Conservation (phyloP, 805 yeast species). For the Candida vartiovaarae region DNA sequence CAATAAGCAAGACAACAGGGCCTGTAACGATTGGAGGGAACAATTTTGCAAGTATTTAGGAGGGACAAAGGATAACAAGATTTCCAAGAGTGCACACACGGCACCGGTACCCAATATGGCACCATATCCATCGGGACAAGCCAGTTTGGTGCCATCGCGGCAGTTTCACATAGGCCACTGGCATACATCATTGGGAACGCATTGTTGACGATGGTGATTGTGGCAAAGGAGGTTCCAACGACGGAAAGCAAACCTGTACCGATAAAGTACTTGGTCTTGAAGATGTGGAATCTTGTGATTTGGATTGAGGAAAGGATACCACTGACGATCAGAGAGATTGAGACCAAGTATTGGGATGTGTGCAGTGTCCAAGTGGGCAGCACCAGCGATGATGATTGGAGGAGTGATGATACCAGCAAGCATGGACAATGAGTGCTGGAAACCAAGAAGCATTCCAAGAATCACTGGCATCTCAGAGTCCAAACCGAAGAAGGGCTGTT, state of each 20-base stretch:
- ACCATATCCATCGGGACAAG: constrained; percentile 92
- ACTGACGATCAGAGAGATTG: constrained; percentile 64
- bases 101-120: constrained; percentile 77
- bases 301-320: constrained; percentile 68
- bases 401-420: constrained; percentile 87
- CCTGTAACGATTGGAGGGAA: constrained; percentile 93
- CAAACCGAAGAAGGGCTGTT: constrained; percentile 79
- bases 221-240: constrained; percentile 87
- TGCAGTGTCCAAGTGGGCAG: constrained; percentile 49
- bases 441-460: constrained; percentile 69
- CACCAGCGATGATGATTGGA: constrained; percentile 60
- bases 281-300: constrained; percentile 74
- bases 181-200: constrained; percentile 78
- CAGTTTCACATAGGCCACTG: constrained; percentile 59
- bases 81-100: constrained; percentile 69
- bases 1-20: constrained; percentile 84
- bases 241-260: constrained; percentile 90
- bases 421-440: constrained; percentile 88
- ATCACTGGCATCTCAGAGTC: constrained; percentile 76
- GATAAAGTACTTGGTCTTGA: constrained; percentile 62
- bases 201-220: constrained; percentile 70
- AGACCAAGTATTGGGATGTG: constrained; percentile 55
- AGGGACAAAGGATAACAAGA: constrained; percentile 70
- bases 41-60: constrained; percentile 58
- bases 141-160: constrained; percentile 54